Base-by-base conservation (phyloP, 2,329 filamentous ascomycete species). In the Penicillium paneum region DNA sequence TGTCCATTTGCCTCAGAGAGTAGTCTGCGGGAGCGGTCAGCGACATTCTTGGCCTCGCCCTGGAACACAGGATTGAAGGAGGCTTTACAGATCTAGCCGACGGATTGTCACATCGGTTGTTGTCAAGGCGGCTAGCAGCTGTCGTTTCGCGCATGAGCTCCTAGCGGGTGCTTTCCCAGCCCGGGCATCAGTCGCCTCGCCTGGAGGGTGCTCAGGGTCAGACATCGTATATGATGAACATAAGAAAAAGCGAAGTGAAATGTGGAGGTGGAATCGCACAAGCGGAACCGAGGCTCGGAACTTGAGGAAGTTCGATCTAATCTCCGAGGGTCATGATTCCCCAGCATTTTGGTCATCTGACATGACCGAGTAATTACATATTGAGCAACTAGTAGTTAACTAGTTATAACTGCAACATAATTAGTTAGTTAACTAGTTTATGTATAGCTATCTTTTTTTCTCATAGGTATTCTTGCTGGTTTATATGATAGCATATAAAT, bases 1-100 rank as follows among this genome's bases (percentile, higher is more conserved):
- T 87, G 84, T 66, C 88, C 88, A 34, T 81, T 73, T 41, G 88
- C 84, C 10, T 86, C 88, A 60, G 84, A 81, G 63, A 91, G 78
- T 67, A 88, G 83, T 61, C 84, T 84, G 67, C 17, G 12, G 21
- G 34, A 43, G 42, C 31, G 13, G 17, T 60, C 36, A 59, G 54
- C 34, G 12, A n/a, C 3, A 13, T 47, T 28, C 28, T 40, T 15
- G 5, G 15, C 19, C 40, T 28, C 13, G 10, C 11, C 17, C 17
- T n/a, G 6, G n/a, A 3, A 34, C 26, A 10, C 10, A 34, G 31
- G 38, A 15, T 29, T 28, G 4, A 12, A 38, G 29, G 31, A 26
- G 31, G 15, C 12, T 66, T 60, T 57, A 72, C 70, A 64, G 62
- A 52, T 71, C 58, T 36, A 72, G 50, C 6, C 70, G 68, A 21